phyloP scores from a whole-genome alignment of 2,329 filamentous ascomycete genomes.

The Trichoderma sp. region DNA sequence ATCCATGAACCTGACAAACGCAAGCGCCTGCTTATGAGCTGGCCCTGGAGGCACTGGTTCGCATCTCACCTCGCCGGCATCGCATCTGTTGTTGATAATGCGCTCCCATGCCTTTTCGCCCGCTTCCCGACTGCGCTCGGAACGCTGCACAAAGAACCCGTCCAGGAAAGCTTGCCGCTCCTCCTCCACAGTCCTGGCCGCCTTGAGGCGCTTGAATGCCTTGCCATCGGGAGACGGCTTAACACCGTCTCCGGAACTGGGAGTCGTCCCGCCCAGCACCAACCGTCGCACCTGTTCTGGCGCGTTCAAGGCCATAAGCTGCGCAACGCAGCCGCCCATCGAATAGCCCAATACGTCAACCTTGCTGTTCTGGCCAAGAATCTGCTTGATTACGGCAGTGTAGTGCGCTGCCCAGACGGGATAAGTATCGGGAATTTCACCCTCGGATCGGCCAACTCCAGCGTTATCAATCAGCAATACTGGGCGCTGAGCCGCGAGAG shows the following conservation, averaged over 20 bases:
- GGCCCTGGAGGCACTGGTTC: conserved; percentile 33
- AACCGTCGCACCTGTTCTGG: conserved; percentile 43
- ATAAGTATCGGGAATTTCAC: conserved; percentile 42
- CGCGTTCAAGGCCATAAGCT: conserved; percentile 46
- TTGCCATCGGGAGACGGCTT: conserved; percentile 33
- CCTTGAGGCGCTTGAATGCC: conserved; percentile 39
- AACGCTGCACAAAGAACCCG: conserved; percentile 38
- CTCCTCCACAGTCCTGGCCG: conserved; percentile 38
- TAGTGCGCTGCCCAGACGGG: conserved; percentile 39
- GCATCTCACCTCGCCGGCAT: conserved; percentile 28
- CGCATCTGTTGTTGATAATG: conserved; percentile 34
- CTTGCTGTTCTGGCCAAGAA: conserved; percentile 38
- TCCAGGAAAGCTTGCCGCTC: conserved; percentile 38
- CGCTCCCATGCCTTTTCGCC: conserved; percentile 40
- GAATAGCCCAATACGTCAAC: conserved; percentile 53
- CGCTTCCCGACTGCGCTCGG: conserved; percentile 36
- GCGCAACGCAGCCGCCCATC: conserved; percentile 51
- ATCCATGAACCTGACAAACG: conserved; percentile 42
- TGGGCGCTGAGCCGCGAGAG: conserved; percentile 44
- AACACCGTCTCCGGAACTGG: conserved; percentile 42
- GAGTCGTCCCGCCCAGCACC: conserved; percentile 48
- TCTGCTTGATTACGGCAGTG: conserved; percentile 40
- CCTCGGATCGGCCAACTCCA: conserved; percentile 49
- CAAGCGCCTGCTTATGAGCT: conserved; percentile 36
- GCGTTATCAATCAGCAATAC: conserved; percentile 51